Base-by-base conservation (phyloP, 1,284 basidiomycete genomes). In the Bondarzewia mesenterica region DNA sequence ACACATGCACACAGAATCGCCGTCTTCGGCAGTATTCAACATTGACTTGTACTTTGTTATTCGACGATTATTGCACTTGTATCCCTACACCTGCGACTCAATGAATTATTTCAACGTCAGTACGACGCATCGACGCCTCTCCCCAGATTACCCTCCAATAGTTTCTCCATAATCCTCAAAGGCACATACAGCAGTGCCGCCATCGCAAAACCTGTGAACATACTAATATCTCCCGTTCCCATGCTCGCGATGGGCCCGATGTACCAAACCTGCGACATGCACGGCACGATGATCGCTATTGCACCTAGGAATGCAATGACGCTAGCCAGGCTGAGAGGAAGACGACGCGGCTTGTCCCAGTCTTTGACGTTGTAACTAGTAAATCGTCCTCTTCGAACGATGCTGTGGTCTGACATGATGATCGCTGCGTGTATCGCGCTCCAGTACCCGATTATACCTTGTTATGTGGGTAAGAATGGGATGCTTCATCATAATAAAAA, bases 231-330 rank as follows among this genome's bases (percentile, higher is more conserved):
- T 2, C 80, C 81, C 12, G 78, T 75, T 2, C 77, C 71, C 8
- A 47, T 51, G 26, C 44, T 53, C 43, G 75, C 73, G 25, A 77
- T 60, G 1, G 74, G 72, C 2, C 75, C 74, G 51, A 62, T 68
- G 58, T 74, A 82, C 77, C 77, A 82, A 25, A 62, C 70, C 52
- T 83, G 79, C 49, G 72, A 68, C 74, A 80, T 82, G 54, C 72
- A 79, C 27, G 74, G 71, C 14, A 81, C 68, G 47, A 81, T 70
- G 46, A 78, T 61, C 2, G 72, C 75, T 51, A 74, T 70, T 2
- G 70, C 66, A 7, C 64, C 66, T 0, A 61, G 45, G 54, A 80
- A 75, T 2, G 79, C 71, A n/a, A 70, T 36, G 2, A 75, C 54
- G 1, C 77, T 78, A 2, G 80, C 73, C 16, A 67, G 50, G 5